These are phyloP conservation scores for Chaetothyriales sp. DNA, from an alignment of 2,329 filamentous ascomycete genomes.

Conservation along the genomic window DNA sequence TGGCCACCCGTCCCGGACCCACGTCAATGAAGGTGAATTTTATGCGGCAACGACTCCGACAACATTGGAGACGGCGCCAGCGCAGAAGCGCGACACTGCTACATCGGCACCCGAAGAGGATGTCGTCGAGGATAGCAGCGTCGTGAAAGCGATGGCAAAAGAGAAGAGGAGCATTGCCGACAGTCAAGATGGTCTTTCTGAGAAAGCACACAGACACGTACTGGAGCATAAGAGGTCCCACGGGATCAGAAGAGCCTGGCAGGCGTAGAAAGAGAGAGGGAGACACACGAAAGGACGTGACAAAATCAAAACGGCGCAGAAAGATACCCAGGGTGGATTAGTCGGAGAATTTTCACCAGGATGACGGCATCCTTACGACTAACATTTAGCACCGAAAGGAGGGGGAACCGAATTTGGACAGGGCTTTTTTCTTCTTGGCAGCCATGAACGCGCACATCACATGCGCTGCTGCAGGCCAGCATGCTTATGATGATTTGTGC, in stretches of 20 bases:
- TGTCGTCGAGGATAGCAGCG: not conserved
- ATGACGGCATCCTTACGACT: not conserved
- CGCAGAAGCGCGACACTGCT: not conserved
- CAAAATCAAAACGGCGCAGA: not conserved
- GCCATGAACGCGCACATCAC: too few species aligned
- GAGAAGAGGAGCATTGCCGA: not conserved
- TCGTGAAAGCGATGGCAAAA: not conserved
- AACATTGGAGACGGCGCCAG: not conserved
- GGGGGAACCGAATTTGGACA: not conserved
- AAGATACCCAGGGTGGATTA: not conserved
- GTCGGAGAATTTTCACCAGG: not conserved
- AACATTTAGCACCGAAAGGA: too few species aligned
- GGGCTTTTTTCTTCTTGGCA: not conserved
- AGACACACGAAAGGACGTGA: too few species aligned
- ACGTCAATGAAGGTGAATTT: not conserved
- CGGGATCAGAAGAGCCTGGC: not conserved
- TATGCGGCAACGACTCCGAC: not conserved
- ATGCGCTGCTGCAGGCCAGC: too few species aligned
- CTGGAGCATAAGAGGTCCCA: not conserved
- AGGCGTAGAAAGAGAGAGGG: not conserved
- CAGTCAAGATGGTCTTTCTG: not conserved
- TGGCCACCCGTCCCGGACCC: not conserved
- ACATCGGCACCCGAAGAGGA: not conserved
- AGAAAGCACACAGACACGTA: not conserved
- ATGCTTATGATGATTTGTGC: too few species aligned